Evolutionary conservation across 805 yeast genomes (phyloP), one percentile per base, ranked within the genome.

Genomic region (Suhomyces xylopsoci): DNA sequence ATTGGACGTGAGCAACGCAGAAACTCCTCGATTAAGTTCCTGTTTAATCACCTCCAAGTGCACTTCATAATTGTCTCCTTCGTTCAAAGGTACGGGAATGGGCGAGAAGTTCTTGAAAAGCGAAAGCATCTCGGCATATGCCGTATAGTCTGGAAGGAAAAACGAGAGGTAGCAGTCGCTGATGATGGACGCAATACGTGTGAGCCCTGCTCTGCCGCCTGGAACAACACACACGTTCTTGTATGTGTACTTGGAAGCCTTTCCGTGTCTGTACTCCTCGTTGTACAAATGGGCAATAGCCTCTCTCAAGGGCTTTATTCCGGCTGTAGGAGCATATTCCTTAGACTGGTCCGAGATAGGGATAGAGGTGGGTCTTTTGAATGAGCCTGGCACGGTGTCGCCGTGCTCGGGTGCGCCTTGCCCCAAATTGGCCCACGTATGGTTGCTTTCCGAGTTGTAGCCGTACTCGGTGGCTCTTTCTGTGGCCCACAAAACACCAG

Each of bases 401-500:
- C 85, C 85, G 50, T 81, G 84, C 62, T 82, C 86, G 3, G 87
- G 86, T 52, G 84, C 83, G 47, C 87, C 87, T 62, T 82, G 87
- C 43, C 87, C 87, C 63, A 82, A 69, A 62, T 82, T 82, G 38
- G 83, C 81, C 86, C 86, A 82, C 10, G 71, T 69, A 19, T 55
- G 58, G 51, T 65, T 68, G 45, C 68, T 68, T 48, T 72, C 75
- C 7, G 69, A 68, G 47, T 70, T 63, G 61, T 70, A 82, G 0
- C 87, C 87, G 61, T 81, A 79, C 55, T 79, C 85, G 44, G 69
- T 66, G 28, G 87, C 87, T 55, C 85, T 70, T 59, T 82, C 86
- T 1, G 87, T 82, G 51, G 81, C 81, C 87, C 87, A 82, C 49
- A 82, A 76, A 32, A 82, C 87, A 51, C 87, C 87, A 0, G 87